Percentiles rank a stretch among this genome's conserved stretches.
Conservation (phyloP, 306 rosid species). For the Trifolium fragiferum region DNA sequence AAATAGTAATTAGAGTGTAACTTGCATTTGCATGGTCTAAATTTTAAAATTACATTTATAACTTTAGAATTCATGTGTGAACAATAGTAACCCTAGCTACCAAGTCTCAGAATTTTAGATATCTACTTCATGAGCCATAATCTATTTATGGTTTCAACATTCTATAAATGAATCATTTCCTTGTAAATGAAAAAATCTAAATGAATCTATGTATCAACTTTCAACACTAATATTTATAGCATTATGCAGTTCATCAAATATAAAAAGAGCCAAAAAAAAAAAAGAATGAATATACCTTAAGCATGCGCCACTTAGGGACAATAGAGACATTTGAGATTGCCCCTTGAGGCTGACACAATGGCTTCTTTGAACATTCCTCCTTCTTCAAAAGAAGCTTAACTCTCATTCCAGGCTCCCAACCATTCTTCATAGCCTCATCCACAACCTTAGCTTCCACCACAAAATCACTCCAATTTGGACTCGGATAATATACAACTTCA, state of each 20-base stretch:
- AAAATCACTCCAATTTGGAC: constrained; percentile 61
- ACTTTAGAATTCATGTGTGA: too few species aligned
- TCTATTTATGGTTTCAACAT: too few species aligned
- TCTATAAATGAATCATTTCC: too few species aligned
- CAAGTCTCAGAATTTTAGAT: too few species aligned
- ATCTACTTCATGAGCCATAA: too few species aligned
- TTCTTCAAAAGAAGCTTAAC: constrained; percentile 45
- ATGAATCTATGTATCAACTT: neutral
- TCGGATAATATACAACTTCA: constrained; percentile 73
- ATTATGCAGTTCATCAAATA: neutral
- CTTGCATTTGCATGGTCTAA: too few species aligned
- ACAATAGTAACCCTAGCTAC: too few species aligned
- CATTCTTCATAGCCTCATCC: constrained; percentile 45
- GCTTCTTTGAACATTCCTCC: neutral
- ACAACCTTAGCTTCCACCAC: constrained; percentile 69
- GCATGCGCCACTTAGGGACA: neutral
- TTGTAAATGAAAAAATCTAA: too few species aligned
- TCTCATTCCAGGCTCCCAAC: constrained; percentile 60
- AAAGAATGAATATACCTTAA: neutral
- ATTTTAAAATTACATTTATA: too few species aligned
- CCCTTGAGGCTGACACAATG: neutral
- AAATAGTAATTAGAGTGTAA: too few species aligned
- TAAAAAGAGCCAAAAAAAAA: too few species aligned
- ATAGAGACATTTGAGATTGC: neutral
- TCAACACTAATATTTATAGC: neutral